These are phyloP conservation scores for Lactarius akahatsu DNA, from an alignment of 768 basidiomycete genomes.

Conservation along the genomic window DNA sequence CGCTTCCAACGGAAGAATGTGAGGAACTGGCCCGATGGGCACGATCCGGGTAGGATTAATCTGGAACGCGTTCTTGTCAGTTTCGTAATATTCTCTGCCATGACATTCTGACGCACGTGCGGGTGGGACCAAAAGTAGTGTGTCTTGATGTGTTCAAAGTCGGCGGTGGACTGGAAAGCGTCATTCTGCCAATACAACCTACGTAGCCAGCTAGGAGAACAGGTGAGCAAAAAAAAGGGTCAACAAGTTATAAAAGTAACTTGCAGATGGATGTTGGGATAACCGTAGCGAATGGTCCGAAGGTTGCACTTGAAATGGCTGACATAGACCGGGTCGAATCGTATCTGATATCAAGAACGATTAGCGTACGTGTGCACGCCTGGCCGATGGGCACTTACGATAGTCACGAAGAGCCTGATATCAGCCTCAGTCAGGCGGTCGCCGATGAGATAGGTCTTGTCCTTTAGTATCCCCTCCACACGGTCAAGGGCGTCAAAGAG, in stretches of 20 bases:
- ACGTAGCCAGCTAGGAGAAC: conserved; percentile 62
- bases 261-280: conserved; percentile 73
- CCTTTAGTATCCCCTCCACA: conserved; percentile 72
- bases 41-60: conserved; percentile 80
- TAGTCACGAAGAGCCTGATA: conserved; percentile 88
- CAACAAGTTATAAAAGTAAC: conserved; percentile 28
- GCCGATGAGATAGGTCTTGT: conserved; percentile 85
- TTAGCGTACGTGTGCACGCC: neutral
- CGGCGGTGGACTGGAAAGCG: conserved; percentile 83
- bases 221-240: neutral
- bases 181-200: conserved; percentile 89
- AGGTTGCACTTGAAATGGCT: conserved; percentile 95
- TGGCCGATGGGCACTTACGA: conserved; percentile 50
- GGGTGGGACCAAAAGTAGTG: conserved; percentile 69
- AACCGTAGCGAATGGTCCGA: conserved; percentile 80
- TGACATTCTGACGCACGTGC: conserved; percentile 5
- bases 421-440: conserved; percentile 80
- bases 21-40: conserved; percentile 68
- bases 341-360: conserved; percentile 48
- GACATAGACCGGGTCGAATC: conserved; percentile 89
- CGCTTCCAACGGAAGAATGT: conserved; percentile 55
- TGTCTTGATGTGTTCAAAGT: conserved; percentile 87
- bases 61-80: conserved; percentile 37
- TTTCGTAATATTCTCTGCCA: neutral
- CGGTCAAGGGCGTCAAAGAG: conserved; percentile 81